phyloP scores from a whole-genome alignment of 2,329 filamentous ascomycete genomes.

The Fusarium heterosporum region DNA sequence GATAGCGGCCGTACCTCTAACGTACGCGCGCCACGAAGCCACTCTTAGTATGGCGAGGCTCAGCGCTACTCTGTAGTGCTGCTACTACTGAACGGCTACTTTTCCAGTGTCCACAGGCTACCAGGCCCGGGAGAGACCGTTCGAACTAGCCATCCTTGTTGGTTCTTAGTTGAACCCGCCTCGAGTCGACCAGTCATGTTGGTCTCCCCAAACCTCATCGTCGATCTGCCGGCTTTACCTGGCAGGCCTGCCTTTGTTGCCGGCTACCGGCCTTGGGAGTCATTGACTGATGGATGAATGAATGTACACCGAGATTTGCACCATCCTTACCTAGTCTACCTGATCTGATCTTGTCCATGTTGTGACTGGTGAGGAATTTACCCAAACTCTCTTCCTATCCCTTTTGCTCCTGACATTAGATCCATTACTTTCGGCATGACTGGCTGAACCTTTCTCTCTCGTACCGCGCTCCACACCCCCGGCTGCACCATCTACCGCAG shows the following conservation, averaged over 20 bases:
- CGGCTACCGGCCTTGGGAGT: constrained; percentile 7
- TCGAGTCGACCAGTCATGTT: constrained; percentile 20
- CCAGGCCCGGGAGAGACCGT: constrained; percentile 36
- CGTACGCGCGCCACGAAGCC: constrained; percentile 28
- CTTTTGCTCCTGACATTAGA: constrained; percentile 17
- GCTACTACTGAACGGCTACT: too few relatives aligned
- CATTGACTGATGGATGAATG: constrained; percentile 6
- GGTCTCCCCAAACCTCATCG: constrained; percentile 33
- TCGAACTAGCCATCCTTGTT: constrained; percentile 34
- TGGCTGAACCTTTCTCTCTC: constrained; percentile 10
- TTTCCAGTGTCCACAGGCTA: background rate
- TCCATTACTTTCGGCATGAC: constrained; percentile 16
- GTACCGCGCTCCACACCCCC: background rate
- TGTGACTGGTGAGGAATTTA: constrained; percentile 29
- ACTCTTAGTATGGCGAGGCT: constrained; percentile 23
- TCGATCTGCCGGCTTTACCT: constrained; percentile 37
- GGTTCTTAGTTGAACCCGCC: constrained; percentile 28
- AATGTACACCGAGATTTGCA: constrained; percentile 16
- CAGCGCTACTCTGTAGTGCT: background rate
- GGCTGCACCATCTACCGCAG: constrained; percentile 9
- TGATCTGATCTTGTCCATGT: constrained; percentile 6
- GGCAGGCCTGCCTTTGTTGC: constrained; percentile 5
- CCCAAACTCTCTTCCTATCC: constrained; percentile 1
- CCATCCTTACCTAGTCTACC: constrained; percentile 7
- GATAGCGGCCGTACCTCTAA: constrained; percentile 28